Percentiles rank a stretch among this genome's conserved stretches.
Conservation (phyloP, 306 rosid genomes). For the Fragaria nilgerrensis region DNA sequence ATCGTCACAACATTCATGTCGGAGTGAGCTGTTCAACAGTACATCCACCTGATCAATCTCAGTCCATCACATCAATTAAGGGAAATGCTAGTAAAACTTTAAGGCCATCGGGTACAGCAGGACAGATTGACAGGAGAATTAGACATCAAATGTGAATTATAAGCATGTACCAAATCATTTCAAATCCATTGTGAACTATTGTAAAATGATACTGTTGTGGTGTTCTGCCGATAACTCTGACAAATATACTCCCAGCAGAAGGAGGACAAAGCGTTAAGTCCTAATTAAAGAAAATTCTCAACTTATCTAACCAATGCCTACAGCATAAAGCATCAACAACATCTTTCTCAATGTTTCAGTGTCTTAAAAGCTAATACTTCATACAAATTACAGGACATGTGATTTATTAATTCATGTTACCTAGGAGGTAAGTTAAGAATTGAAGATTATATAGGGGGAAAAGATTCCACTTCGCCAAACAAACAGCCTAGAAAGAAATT, state of each 20-base stretch:
- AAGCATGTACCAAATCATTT: background rate
- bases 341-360: background rate
- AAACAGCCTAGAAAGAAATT: slow-evolving; percentile 16
- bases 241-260: background rate
- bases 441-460: background rate
- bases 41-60: slow-evolving; percentile 51
- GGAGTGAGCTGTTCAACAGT: slow-evolving; percentile 81
- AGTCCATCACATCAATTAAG: slow-evolving; percentile 31
- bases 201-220: background rate
- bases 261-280: background rate
- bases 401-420: background rate
- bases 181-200: background rate
- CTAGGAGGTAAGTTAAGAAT: background rate
- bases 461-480: background rate
- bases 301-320: background rate
- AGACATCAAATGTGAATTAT: background rate
- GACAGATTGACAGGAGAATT: background rate
- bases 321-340: background rate
- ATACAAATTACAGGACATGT: background rate
- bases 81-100: slow-evolving; percentile 13
- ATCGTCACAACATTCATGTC: slow-evolving; percentile 96
- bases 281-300: background rate
- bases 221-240: background rate
- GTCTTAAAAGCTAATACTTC: background rate
- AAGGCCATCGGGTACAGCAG: slow-evolving; percentile 2